Evolutionary conservation across 176 grass and related monocot species (phyloP), one percentile per base, ranked within the genome.

Genomic region (Oryza australiensis): DNA sequence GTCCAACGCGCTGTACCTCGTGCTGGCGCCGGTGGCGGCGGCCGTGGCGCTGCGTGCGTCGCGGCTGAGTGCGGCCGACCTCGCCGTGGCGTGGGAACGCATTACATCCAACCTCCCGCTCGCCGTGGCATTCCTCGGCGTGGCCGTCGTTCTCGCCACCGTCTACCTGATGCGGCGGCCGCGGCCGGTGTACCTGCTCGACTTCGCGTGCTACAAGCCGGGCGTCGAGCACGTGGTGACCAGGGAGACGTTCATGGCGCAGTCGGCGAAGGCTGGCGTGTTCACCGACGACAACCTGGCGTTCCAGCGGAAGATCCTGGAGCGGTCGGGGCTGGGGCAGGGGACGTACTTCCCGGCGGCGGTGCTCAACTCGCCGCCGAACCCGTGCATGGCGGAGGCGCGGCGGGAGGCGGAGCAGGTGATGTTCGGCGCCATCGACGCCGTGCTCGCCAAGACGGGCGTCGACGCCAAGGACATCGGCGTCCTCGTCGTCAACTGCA

Each of bases 371-470:
- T 70, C 66, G 9, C 92, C 95, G 26, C 92, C 92, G 1, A 89
- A 88, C 81, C 92, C 95, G 49, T 98, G 92, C 90, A 91, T 98
- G 92, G 95, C 90, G 15, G 95, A 98, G 88, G 95, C 95, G 1
- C 76, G 95, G 37, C 84, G 84, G 30, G 95, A 98, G 84, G 95
- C 92, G 0, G 92, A 94, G 90, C 84, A 70, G 43, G 90, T 98
- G 49, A 94, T 98, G 95, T 98, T 98, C 63, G 90, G 95, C 20
- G 92, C 92, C 72, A 84, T 98, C 33, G 92, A 98, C 42, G 63
- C 77, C 40, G 71, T 93, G 48, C 88, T 98, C 1, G 75, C 63
- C 3, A 91, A 98, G 83, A 94, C 92, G 0, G 86, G 90, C 1
- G 92, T 98, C 51, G 27, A 66, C 0, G 70, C 92, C 0, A 72